Evolutionary conservation across 225 moss, liverwort and hornwort genomes (phyloP).

Genomic region (Pseudoscleropodium purum): DNA sequence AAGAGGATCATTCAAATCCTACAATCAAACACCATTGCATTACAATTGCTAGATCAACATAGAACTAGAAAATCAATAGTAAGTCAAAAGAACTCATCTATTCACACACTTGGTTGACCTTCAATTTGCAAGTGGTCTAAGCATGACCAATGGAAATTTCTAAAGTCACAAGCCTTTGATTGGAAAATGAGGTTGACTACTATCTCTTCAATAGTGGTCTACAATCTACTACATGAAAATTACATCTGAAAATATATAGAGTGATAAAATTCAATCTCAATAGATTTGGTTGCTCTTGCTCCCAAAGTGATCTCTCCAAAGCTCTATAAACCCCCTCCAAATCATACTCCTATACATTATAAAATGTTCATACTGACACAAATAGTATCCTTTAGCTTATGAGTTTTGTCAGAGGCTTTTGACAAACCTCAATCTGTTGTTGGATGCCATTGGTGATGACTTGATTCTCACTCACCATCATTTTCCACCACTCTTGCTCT

Average conservation of each 20-base stretch:
- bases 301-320: background rate
- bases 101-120: background rate
- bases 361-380: background rate
- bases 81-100: background rate
- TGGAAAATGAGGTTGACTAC: background rate
- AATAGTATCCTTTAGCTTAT: background rate
- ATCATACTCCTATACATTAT: background rate
- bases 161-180: background rate
- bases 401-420: background rate
- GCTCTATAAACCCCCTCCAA: background rate
- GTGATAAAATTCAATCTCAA: background rate
- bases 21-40: background rate
- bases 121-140: background rate
- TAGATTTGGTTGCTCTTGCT: background rate
- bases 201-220: background rate
- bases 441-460: slow-evolving; percentile 6
- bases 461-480: slow-evolving; percentile 29
- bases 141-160: background rate
- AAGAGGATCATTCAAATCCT: slow-evolving; percentile 19
- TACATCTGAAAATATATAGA: background rate
- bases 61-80: background rate
- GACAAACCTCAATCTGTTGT: slow-evolving; percentile 29
- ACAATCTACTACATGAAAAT: background rate
- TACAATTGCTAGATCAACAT: background rate
- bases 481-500: slow-evolving; percentile 43